Percentiles rank a stretch among this genome's conserved stretches.
phyloP scores from a whole-genome alignment of 2,329 filamentous ascomycete genomes.

The Nectriaceae sp. region DNA sequence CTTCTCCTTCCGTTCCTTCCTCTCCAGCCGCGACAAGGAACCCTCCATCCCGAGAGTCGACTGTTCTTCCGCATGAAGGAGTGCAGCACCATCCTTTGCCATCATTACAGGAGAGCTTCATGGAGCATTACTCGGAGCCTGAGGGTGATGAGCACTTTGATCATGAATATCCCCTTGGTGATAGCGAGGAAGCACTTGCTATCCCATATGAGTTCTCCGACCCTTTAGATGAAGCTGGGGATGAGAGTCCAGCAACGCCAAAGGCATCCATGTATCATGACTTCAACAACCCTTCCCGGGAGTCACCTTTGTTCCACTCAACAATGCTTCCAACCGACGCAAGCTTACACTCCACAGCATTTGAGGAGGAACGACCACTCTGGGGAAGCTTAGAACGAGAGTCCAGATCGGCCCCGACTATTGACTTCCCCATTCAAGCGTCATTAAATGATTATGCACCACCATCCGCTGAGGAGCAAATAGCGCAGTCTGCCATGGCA shows the following conservation, averaged over 20 bases:
- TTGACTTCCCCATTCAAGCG: slow-evolving; percentile 13
- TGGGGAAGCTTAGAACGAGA: slow-evolving; percentile 24
- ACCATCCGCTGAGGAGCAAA: slow-evolving; percentile 9
- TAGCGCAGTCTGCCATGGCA: slow-evolving; percentile 15
- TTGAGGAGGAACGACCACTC: slow-evolving; percentile 19
- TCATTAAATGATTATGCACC: slow-evolving; percentile 3
- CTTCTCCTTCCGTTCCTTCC: slow-evolving; percentile 43
- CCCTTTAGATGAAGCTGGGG: slow-evolving; percentile 38
- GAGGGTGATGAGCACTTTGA: slow-evolving; percentile 20
- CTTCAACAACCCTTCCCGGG: slow-evolving; percentile 26
- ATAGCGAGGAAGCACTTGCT: slow-evolving; percentile 58
- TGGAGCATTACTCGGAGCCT: slow-evolving; percentile 21
- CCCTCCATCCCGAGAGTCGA: slow-evolving; percentile 35
- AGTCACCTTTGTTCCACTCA: slow-evolving; percentile 34
- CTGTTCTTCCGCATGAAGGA: slow-evolving; percentile 29
- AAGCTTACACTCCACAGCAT: slow-evolving; percentile 17
- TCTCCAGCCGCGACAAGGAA: slow-evolving; percentile 53
- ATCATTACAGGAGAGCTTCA: slow-evolving; percentile 28
- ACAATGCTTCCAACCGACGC: slow-evolving; percentile 16
- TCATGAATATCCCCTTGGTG: slow-evolving; percentile 34
- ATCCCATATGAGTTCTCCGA: slow-evolving; percentile 55
- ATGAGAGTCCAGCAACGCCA: slow-evolving; percentile 50
- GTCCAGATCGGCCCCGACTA: slow-evolving; percentile 17
- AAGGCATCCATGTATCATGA: slow-evolving; percentile 52
- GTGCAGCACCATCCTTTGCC: slow-evolving; percentile 22